Conservation (phyloP, 225 moss, liverwort and hornwort species). For the Physcomitrellopsis africana region DNA sequence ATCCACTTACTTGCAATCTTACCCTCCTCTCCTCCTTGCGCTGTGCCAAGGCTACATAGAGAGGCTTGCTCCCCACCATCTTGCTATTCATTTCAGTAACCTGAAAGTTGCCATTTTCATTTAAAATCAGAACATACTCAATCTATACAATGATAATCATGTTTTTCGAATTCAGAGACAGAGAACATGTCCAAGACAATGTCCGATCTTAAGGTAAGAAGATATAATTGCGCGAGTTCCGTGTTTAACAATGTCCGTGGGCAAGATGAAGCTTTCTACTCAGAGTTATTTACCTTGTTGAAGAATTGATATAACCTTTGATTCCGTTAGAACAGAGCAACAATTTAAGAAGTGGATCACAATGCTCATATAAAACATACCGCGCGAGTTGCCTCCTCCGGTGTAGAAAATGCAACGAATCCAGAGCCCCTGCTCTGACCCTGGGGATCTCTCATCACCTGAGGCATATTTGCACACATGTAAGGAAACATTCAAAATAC, state of each 20-base stretch:
- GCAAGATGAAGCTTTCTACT: fast-evolving
- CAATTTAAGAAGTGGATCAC: background rate
- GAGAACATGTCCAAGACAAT: background rate
- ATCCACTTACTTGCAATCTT: conserved; percentile 79
- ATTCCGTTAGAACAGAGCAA: background rate
- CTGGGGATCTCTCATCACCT: conserved; percentile 98
- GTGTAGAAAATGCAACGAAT: conserved; percentile 87
- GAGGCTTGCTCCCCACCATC: conserved; percentile 94
- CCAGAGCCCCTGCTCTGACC: conserved; percentile 95
- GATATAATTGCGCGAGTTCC: no score
- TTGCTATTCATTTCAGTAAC: conserved; percentile 94
- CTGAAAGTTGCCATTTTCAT: conserved; percentile 28
- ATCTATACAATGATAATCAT: no score
- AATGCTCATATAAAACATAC: conserved; percentile 26
- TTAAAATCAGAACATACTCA: background rate
- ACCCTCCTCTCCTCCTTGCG: conserved; percentile 96
- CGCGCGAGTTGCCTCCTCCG: conserved; percentile 93
- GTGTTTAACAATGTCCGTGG: no score
- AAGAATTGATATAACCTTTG: background rate
- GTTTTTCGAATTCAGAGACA: no score
- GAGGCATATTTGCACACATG: background rate
- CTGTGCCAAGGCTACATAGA: conserved; percentile 95
- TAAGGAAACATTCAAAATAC: background rate
- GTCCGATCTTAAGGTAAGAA: no score
- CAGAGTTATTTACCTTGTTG: no score